A percentile compares a stretch with the other conserved stretches of the same genome.
These are phyloP conservation scores for Aureobasidium pullulans DNA, from an alignment of 2,329 filamentous ascomycete species.

Conservation along the genomic window DNA sequence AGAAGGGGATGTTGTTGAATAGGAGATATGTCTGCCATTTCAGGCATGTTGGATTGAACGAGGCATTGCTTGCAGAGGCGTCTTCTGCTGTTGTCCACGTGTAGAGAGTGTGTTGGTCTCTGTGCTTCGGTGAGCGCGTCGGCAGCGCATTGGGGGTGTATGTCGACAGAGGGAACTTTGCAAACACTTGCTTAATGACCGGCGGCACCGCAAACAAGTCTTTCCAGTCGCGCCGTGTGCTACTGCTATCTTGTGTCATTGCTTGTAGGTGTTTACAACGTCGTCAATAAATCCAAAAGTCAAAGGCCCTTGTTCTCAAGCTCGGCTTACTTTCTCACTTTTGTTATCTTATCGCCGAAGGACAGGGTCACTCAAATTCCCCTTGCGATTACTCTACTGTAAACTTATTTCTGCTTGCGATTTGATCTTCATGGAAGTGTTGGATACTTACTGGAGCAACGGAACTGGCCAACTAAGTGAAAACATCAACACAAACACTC, in stretches of 20 bases:
- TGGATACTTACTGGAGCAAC: too few relatives aligned
- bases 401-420: too few relatives aligned
- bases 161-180: constrained; percentile 69
- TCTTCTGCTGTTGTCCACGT: constrained; percentile 66
- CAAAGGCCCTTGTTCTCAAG: not conserved
- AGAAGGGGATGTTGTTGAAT: constrained; percentile 63
- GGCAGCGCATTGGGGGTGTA: constrained; percentile 72
- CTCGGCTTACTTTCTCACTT: not conserved
- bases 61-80: constrained; percentile 56
- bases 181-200: constrained; percentile 76
- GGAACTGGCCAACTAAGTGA: too few relatives aligned
- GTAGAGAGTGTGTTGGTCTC: constrained; percentile 56
- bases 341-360: not conserved
- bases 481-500: too few relatives aligned
- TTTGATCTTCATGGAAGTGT: too few relatives aligned
- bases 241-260: constrained; percentile 8
- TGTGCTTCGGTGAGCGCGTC: constrained; percentile 45
- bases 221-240: constrained; percentile 16
- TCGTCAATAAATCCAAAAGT: not conserved
- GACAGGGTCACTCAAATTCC: not conserved
- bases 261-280: not conserved
- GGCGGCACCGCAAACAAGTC: constrained; percentile 54
- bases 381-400: too few relatives aligned
- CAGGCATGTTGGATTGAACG: constrained; percentile 86
- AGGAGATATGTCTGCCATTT: constrained; percentile 95